phyloP scores from a whole-genome alignment of 2,329 filamentous ascomycete species.

The Aphanocladium album region DNA sequence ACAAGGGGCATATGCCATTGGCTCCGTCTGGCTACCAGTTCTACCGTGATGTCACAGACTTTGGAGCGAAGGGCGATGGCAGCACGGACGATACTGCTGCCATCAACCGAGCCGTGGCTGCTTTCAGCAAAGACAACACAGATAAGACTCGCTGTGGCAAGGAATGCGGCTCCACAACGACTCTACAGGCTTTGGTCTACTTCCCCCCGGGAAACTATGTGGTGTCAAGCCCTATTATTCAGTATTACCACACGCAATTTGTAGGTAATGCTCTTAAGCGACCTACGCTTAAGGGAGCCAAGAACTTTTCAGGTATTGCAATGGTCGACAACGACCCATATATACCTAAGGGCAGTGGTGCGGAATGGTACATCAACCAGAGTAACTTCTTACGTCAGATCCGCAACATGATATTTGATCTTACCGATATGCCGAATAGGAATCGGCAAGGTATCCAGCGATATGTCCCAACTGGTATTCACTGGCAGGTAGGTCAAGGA shows the following conservation, averaged over 20 bases:
- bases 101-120: constrained; percentile 62
- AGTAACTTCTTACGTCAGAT: constrained; percentile 59
- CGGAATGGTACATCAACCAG: constrained; percentile 61
- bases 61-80: constrained; percentile 44
- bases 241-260: constrained; percentile 73
- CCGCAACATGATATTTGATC: constrained; percentile 54
- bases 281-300: constrained; percentile 47
- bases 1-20: too few relatives aligned
- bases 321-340: constrained; percentile 65
- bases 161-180: constrained; percentile 62
- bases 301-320: constrained; percentile 60
- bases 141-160: constrained; percentile 57
- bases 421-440: constrained; percentile 42
- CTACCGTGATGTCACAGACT: constrained; percentile 45
- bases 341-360: constrained; percentile 51
- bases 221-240: constrained; percentile 52
- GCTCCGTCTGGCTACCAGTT: constrained; percentile 43
- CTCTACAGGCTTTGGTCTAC: constrained; percentile 61
- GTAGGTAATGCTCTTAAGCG: constrained; percentile 60
- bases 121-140: constrained; percentile 56
- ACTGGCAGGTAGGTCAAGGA: constrained; percentile 58
- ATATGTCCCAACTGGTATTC: constrained; percentile 43
- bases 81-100: constrained; percentile 14
- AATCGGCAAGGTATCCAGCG: constrained; percentile 25
- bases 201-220: constrained; percentile 65